phyloP scores from a whole-genome alignment of 1,284 basidiomycete species.

The Microbotryum scabiosae region DNA sequence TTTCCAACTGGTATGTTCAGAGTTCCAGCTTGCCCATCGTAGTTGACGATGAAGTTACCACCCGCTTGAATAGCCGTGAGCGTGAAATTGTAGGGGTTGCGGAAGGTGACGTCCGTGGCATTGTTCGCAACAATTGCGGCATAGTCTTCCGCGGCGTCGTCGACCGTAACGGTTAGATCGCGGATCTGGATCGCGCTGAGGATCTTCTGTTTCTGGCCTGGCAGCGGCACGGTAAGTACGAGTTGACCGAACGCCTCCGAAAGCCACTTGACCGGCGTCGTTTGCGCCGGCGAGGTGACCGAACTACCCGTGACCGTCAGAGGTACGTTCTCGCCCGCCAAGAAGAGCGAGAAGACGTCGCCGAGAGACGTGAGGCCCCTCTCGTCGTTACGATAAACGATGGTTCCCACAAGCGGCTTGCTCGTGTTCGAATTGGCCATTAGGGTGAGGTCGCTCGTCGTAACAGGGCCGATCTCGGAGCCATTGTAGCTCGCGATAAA shows the following conservation, averaged over 20 bases:
- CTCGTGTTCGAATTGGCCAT: conserved; percentile 48
- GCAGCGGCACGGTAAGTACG: conserved; percentile 54
- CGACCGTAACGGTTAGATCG: conserved; percentile 54
- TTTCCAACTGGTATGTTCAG: conserved; percentile 13
- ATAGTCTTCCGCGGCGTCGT: conserved; percentile 48
- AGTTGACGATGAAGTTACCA: conserved; percentile 14
- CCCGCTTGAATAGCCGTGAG: conserved; percentile 38
- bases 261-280: conserved; percentile 57
- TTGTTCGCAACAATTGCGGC: conserved; percentile 55
- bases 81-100: conserved; percentile 69
- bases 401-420: conserved; percentile 54
- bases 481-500: conserved; percentile 58
- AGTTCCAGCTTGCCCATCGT: conserved; percentile 11
- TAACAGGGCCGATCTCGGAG: conserved; percentile 35
- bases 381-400: conserved; percentile 47
- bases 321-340: conserved; percentile 56
- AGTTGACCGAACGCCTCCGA: conserved; percentile 62
- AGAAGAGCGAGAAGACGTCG: conserved; percentile 57
- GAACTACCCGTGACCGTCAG: conserved; percentile 54
- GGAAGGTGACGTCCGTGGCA: conserved; percentile 50
- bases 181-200: conserved; percentile 53
- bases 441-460: conserved; percentile 47
- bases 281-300: conserved; percentile 46
- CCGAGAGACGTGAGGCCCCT: conserved; percentile 45
- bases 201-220: conserved; percentile 58